Percentiles rank a stretch among this genome's conserved stretches.
Evolutionary conservation across 257 asterid species (phyloP).

Genomic region (Gentiana straminea): DNA sequence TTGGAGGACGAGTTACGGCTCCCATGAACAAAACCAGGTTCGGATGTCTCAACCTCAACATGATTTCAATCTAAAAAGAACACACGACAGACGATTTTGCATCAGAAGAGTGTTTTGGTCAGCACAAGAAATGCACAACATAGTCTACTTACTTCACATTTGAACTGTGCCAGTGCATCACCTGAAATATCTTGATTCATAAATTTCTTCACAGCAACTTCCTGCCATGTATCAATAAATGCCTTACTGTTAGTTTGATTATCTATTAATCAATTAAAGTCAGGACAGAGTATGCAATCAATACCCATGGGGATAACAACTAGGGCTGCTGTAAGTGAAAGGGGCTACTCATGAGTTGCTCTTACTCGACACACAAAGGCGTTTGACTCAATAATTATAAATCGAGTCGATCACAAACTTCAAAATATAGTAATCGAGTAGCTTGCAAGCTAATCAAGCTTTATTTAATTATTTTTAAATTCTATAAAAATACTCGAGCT

Average conservation of each 20-base stretch:
- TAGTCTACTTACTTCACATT: slow-evolving; percentile 61
- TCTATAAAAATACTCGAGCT: too few species aligned
- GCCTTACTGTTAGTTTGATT: slow-evolving; percentile 7
- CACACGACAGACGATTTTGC: slow-evolving; percentile 2
- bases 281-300: too few species aligned
- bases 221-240: slow-evolving; percentile 41
- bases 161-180: slow-evolving; percentile 80
- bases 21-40: slow-evolving; percentile 99
- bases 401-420: too few species aligned
- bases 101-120: background rate
- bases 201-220: slow-evolving; percentile 95
- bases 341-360: too few species aligned
- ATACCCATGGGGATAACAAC: too few species aligned
- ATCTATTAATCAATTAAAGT: background rate
- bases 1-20: slow-evolving; percentile 90
- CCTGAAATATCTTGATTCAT: slow-evolving; percentile 97
- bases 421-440: too few species aligned
- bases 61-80: slow-evolving; percentile 66
- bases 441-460: too few species aligned
- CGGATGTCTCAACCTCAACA: slow-evolving; percentile 96
- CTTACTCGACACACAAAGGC: too few species aligned
- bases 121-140: background rate
- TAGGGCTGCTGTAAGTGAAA: too few species aligned
- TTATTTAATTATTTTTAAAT: too few species aligned
- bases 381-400: too few species aligned